phyloP scores from a whole-genome alignment of 192 early-diverging fungal genomes.

The Allomyces macrogynus region DNA sequence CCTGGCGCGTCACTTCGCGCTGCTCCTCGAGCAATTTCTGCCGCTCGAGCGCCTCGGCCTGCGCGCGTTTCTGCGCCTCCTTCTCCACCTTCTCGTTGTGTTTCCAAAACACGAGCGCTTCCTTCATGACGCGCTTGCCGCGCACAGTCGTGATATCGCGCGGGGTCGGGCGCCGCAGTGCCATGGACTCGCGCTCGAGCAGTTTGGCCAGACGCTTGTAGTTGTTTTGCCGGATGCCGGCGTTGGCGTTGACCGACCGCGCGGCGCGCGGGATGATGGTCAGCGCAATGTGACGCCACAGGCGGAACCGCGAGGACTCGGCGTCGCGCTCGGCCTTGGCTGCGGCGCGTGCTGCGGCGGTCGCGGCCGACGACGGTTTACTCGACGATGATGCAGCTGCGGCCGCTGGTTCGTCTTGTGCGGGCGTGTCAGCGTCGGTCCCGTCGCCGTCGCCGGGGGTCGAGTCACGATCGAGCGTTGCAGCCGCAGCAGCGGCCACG shows the following conservation, averaged over 20 bases:
- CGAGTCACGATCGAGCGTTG: background rate
- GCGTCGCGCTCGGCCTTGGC: background rate
- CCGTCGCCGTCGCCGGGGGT: background rate
- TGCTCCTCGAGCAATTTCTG: constrained; percentile 59
- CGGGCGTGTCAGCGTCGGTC: background rate
- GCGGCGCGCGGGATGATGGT: background rate
- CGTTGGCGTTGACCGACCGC: background rate
- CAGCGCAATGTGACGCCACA: background rate
- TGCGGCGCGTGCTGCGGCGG: background rate
- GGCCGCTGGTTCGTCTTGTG: background rate
- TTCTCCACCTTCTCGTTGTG: constrained; percentile 77
- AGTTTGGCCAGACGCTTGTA: background rate
- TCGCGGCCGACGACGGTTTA: background rate
- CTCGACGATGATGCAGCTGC: background rate
- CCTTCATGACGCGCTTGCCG: constrained; percentile 1
- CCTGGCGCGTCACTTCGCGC: constrained; percentile 60
- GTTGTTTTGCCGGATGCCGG: background rate
- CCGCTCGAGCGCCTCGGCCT: constrained; percentile 62
- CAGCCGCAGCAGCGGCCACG: background rate
- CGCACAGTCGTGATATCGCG: background rate
- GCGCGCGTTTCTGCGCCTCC: constrained; percentile 66
- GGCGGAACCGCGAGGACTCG: background rate
- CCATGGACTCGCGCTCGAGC: background rate
- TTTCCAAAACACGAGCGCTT: constrained; percentile 82
- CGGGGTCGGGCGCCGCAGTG: background rate